These are phyloP conservation scores for Fusarium aywerte DNA, from an alignment of 2,329 filamentous ascomycete species.

Conservation along the genomic window DNA sequence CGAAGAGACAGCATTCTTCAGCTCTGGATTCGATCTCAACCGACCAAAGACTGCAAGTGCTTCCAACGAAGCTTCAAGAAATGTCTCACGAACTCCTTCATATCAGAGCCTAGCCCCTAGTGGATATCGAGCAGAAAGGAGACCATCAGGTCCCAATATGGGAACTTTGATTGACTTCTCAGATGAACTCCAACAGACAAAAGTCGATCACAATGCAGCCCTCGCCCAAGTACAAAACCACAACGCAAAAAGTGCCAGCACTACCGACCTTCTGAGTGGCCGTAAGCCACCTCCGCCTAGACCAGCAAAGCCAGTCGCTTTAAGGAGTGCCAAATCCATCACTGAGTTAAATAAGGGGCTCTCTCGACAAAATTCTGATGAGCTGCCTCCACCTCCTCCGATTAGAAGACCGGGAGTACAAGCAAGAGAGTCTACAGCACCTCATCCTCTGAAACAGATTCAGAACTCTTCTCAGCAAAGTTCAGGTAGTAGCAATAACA, in stretches of 20 bases:
- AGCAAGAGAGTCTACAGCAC: slow-evolving; percentile 32
- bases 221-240: slow-evolving; percentile 47
- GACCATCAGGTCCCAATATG: slow-evolving; percentile 57
- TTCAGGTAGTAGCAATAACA: slow-evolving; percentile 33
- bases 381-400: slow-evolving; percentile 50
- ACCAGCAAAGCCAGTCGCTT: slow-evolving; percentile 66
- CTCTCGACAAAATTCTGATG: slow-evolving; percentile 30
- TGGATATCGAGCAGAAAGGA: slow-evolving; percentile 32
- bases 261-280: slow-evolving; percentile 48
- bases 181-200: slow-evolving; percentile 59
- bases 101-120: slow-evolving; percentile 46
- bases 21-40: slow-evolving; percentile 60
- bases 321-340: slow-evolving; percentile 59
- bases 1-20: slow-evolving; percentile 78
- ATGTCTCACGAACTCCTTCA: slow-evolving; percentile 26
- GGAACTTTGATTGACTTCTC: slow-evolving; percentile 71
- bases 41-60: slow-evolving; percentile 45
- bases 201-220: slow-evolving; percentile 50
- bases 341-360: slow-evolving; percentile 41
- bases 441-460: slow-evolving; percentile 56
- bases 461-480: slow-evolving; percentile 55
- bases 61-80: slow-evolving; percentile 43
- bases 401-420: slow-evolving; percentile 49
- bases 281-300: slow-evolving; percentile 61
- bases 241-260: slow-evolving; percentile 40